Base-by-base conservation (phyloP, 2,329 filamentous ascomycete genomes). In the Fusarium sp. region DNA sequence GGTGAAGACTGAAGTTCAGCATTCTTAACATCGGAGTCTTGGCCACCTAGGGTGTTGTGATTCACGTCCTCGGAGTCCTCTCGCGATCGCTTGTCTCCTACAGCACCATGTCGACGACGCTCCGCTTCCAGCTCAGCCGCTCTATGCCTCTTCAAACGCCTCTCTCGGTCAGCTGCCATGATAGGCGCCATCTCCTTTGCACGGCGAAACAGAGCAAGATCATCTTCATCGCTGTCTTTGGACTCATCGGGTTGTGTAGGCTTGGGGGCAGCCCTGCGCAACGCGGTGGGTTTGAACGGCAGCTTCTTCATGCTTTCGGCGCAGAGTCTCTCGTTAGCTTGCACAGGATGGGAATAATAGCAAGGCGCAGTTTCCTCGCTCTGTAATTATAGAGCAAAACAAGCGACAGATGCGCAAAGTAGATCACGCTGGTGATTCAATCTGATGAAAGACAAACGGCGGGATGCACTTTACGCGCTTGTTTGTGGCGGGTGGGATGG, bases 271-370 rank as follows among this genome's bases (percentile, higher is more conserved):
- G 74, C 73, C 39, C 75, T 77, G 45, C 79, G 81, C 66, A 82
- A 75, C 20, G 79, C 82, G 3, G 84, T 86, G 14, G 83, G 83
- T 65, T 86, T 86, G 75, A 86, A 86, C 1, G 84, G 84, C 2
- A 86, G 80, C 63, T 79, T 81, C 72, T 81, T 81, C 66, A 78
- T 78, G 68, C 77, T 81, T 14, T 66, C 51, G 48, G 48, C 50
- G 26, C 38, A 45, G 18, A 43, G 39, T 49, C 14, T 42, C 40
- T 46, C 38, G 58, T 71, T 59, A 61, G 63, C 64, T 39, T 55
- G 40, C 42, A 59, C 44, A n/a, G 11, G 22, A 40, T 56, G 36
- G 22, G 20, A 38, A 44, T 44, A 46, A 59, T 65, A 69, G 61
- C 62, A 64, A 56, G 40, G 26, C 18, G 39, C 28, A n/a, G 15